These are phyloP conservation scores for Aspergillus sparsus DNA, from an alignment of 495 filamentous ascomycete species.

Conservation along the genomic window DNA sequence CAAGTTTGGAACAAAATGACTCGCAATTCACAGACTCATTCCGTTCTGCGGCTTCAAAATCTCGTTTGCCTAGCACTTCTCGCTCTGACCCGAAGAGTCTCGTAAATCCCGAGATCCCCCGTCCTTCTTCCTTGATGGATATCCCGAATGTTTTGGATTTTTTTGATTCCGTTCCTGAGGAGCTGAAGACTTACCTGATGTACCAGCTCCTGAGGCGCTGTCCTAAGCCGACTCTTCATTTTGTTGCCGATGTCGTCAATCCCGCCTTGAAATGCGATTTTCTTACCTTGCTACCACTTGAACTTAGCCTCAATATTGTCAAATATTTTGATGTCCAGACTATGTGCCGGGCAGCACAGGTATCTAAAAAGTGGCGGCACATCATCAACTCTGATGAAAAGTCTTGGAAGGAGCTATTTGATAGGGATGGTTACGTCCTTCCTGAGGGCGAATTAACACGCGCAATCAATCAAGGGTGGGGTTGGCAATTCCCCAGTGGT, in stretches of 20 bases:
- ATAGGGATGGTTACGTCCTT: slow-evolving; percentile 75
- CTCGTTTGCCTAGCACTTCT: slow-evolving; percentile 13
- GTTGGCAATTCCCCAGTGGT: slow-evolving; percentile 89
- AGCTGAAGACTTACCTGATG: slow-evolving; percentile 92
- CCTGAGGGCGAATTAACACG: slow-evolving; percentile 81
- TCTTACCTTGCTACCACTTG: slow-evolving; percentile 74
- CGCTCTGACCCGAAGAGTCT: slow-evolving; percentile 7
- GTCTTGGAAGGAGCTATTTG: slow-evolving; percentile 92
- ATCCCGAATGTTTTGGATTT: slow-evolving; percentile 82
- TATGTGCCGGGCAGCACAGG: slow-evolving; percentile 88
- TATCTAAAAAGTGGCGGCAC: slow-evolving; percentile 90
- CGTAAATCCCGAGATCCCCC: slow-evolving; percentile 18
- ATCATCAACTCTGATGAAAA: slow-evolving; percentile 90
- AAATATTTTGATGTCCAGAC: slow-evolving; percentile 84
- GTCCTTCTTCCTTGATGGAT: slow-evolving; percentile 61
- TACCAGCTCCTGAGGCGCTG: slow-evolving; percentile 90
- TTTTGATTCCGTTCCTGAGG: slow-evolving; percentile 85
- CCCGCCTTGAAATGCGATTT: slow-evolving; percentile 97
- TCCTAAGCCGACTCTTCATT: slow-evolving; percentile 83
- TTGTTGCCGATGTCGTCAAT: slow-evolving; percentile 90
- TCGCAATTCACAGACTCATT: slow-evolving; percentile 28
- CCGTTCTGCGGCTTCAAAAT: slow-evolving; percentile 23
- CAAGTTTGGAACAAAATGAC: slow-evolving; percentile 44
- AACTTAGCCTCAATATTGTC: slow-evolving; percentile 84
- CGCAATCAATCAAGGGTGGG: slow-evolving; percentile 94